Evolutionary conservation across 106 monocot species (phyloP).

Genomic region (Amphibolis antarctica): DNA sequence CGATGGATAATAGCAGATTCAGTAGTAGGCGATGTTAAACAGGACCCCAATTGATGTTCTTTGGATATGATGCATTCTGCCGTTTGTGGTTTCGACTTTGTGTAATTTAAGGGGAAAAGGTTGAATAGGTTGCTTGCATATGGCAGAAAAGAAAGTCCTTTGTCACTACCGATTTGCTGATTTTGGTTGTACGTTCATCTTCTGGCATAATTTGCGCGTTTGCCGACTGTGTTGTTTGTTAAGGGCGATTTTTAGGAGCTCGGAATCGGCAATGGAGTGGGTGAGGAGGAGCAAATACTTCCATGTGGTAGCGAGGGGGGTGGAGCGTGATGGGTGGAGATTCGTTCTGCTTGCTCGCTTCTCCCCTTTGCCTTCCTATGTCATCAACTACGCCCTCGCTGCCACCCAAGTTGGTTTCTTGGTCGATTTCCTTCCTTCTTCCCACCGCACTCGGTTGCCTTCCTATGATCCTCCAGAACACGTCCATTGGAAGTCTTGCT

Average conservation of each 20-base stretch:
- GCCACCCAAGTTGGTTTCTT: slow-evolving; percentile 76
- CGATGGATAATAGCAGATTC: too few relatives aligned
- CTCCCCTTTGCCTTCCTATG: slow-evolving; percentile 83
- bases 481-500: slow-evolving; percentile 88
- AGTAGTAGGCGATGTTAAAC: too few relatives aligned
- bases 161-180: too few relatives aligned
- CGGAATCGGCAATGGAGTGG: slow-evolving; percentile 73
- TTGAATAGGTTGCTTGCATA: too few relatives aligned
- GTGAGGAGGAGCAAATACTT: slow-evolving; percentile 58
- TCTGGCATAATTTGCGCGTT: too few relatives aligned
- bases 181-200: too few relatives aligned
- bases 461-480: slow-evolving; percentile 96
- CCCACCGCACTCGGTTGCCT: slow-evolving; percentile 75
- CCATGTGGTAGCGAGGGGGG: slow-evolving; percentile 52
- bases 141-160: too few relatives aligned
- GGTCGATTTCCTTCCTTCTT: slow-evolving; percentile 81
- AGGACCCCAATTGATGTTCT: too few relatives aligned
- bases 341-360: slow-evolving; percentile 90
- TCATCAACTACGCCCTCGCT: slow-evolving; percentile 84
- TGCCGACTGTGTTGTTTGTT: background rate
- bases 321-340: slow-evolving; percentile 86
- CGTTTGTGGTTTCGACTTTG: too few relatives aligned
- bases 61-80: too few relatives aligned
- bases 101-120: too few relatives aligned
- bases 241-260: slow-evolving; percentile 65